Conservation (phyloP, 345 rosid genomes). For the Camelina hispida region DNA sequence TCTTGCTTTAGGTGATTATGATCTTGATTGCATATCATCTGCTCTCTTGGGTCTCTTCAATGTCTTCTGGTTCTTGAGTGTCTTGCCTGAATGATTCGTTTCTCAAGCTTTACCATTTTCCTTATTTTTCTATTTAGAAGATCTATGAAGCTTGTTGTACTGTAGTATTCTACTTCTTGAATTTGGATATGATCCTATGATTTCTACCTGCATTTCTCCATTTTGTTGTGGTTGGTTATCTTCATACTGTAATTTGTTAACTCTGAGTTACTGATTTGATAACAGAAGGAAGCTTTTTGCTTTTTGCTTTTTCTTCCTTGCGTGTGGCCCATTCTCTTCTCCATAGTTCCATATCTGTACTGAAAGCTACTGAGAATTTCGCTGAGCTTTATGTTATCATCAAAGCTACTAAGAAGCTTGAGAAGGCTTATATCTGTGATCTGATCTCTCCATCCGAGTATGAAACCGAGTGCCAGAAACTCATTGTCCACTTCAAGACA, state of each 20-base stretch:
- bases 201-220: conserved; percentile 2
- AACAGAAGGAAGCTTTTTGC: conserved; percentile 52
- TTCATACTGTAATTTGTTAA: conserved; percentile 16
- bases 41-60: not conserved
- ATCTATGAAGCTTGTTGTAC: not conserved
- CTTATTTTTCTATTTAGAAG: not conserved
- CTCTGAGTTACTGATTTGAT: conserved; percentile 22
- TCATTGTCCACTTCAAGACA: conserved; percentile 92
- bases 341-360: conserved; percentile 51
- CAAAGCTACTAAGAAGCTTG: conserved; percentile 96
- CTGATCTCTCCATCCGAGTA: conserved; percentile 74
- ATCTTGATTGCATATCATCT: not conserved
- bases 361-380: conserved; percentile 63
- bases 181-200: not conserved
- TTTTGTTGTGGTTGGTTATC: not conserved
- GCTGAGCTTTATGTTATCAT: conserved; percentile 95
- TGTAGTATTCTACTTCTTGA: too few species aligned
- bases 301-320: conserved; percentile 50
- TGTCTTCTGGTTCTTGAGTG: conserved; percentile 4
- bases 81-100: not conserved
- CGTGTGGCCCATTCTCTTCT: conserved; percentile 99
- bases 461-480: conserved; percentile 87
- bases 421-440: conserved; percentile 88
- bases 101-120: conserved; percentile 23
- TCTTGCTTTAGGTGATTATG: conserved; percentile 6